phyloP scores from a whole-genome alignment of 129 eudicot genomes.

The Escallonia herrerae region DNA sequence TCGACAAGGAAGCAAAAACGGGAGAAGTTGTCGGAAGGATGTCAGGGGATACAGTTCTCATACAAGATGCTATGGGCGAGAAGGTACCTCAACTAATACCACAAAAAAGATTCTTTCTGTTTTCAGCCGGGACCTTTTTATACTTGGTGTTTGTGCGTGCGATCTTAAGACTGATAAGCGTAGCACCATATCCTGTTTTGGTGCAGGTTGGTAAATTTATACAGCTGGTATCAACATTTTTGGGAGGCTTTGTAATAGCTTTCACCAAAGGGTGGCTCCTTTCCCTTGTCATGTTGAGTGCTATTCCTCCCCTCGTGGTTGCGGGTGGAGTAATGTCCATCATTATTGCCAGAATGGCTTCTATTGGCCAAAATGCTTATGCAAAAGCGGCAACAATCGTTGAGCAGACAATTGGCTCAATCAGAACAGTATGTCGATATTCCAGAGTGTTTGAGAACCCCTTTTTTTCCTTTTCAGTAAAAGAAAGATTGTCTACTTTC shows the following conservation, averaged over 20 bases:
- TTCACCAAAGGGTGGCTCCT: constrained; percentile 84
- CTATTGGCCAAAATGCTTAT: constrained; percentile 70
- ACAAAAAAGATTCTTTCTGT: too few species aligned
- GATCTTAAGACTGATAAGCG: neutral
- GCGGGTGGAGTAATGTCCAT: constrained; percentile 60
- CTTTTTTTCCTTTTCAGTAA: too few species aligned
- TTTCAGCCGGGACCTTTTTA: too few species aligned
- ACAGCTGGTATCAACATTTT: constrained; percentile 55
- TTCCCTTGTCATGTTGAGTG: constrained; percentile 64
- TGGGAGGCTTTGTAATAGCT: constrained; percentile 80
- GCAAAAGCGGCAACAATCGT: constrained; percentile 72
- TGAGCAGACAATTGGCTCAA: constrained; percentile 52
- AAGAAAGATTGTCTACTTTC: neutral
- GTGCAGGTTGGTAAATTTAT: constrained; percentile 70
- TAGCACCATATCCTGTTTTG: neutral
- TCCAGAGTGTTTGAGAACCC: too few species aligned
- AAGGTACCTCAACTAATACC: constrained; percentile 37
- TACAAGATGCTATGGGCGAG: constrained; percentile 98
- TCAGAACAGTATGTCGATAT: constrained; percentile 53
- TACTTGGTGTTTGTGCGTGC: too few species aligned
- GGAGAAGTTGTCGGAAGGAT: constrained; percentile 95
- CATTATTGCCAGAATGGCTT: constrained; percentile 57
- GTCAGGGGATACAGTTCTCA: constrained; percentile 98
- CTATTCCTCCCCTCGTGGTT: constrained; percentile 57
- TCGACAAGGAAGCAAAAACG: constrained; percentile 87